Base-by-base conservation (phyloP, 2,329 filamentous ascomycete genomes). In the Cladophialophora immunda region DNA sequence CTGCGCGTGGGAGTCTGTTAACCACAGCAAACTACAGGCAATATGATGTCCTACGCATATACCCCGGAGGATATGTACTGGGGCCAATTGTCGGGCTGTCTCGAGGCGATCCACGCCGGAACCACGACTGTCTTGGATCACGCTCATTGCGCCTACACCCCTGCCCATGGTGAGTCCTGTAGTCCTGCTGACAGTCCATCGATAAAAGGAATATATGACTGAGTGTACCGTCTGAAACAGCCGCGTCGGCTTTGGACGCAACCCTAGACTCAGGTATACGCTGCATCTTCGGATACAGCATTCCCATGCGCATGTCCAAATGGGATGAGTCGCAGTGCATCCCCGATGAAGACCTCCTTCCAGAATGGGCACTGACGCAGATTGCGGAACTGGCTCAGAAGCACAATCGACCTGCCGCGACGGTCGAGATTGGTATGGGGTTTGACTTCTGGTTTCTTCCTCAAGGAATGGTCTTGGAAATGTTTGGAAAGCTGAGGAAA, bases 61-160 rank as follows among this genome's bases (percentile, higher is more conserved):
- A 70, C 64, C 2, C 69, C 77, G 3, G 74, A 78, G 6, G 83
- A 84, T 56, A 70, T 82, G 4, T 83, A 81, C 71, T 81, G 81
- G 76, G 80, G 81, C 47, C 66, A 72, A 41, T 53, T 71, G 36
- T 59, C 63, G 2, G 68, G 70, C 11, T 62, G 58, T 52, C 61
- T 71, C 19, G 70, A 71, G 56, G 64, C 66, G 1, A 60, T 72
- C 38, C 45, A 72, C 53, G 61, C 64, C 8, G 70, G 70, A 6
- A 72, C 70, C 2, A 72, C 74, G 9, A 68, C 73, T 0, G 75
- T 77, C 7, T 68, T 78, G 6, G 76, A 78, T 53, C 76, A 78
- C 70, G 73, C 75, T 0, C 75, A 78, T 66, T 68, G 75, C 65
- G 74, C 65, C 19, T 72, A 73, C 52, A 69, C 62, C 5, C 57